Conservation (phyloP, 495 filamentous ascomycete genomes). For the Talaromyces wortmannii region DNA sequence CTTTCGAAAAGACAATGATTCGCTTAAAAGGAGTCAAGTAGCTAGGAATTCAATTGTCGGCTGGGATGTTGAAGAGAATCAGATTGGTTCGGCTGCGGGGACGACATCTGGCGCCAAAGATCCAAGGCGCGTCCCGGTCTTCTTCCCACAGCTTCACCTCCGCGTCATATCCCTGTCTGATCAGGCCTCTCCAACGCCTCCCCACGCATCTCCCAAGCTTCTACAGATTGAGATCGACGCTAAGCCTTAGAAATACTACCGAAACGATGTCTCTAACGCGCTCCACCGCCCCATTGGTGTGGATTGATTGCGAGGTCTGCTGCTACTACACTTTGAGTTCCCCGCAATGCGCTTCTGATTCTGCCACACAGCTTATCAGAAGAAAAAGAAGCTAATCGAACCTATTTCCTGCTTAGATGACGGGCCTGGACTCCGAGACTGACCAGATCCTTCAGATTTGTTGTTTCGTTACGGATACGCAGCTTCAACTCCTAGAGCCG, state of each 20-base stretch:
- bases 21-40: neutral
- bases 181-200: neutral
- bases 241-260: neutral
- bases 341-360: neutral
- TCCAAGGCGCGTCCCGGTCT: neutral
- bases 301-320: conserved; percentile 84
- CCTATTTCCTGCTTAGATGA: conserved; percentile 62
- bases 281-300: conserved; percentile 62
- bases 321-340: neutral
- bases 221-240: neutral
- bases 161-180: neutral
- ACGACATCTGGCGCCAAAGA: neutral
- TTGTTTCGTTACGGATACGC: conserved; percentile 81
- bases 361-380: neutral
- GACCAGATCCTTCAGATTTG: conserved; percentile 90
- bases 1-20: too few species aligned
- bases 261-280: conserved; percentile 32
- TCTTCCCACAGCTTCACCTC: neutral
- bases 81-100: neutral
- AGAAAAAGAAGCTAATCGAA: neutral
- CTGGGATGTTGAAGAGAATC: neutral
- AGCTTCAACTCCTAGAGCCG: conserved; percentile 69
- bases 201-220: neutral
- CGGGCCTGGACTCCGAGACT: conserved; percentile 69
- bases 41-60: neutral